Evolutionary conservation across 352 stramenopile genomes (phyloP), one percentile per base, ranked within the genome.

Genomic region (Phytophthora rubi): DNA sequence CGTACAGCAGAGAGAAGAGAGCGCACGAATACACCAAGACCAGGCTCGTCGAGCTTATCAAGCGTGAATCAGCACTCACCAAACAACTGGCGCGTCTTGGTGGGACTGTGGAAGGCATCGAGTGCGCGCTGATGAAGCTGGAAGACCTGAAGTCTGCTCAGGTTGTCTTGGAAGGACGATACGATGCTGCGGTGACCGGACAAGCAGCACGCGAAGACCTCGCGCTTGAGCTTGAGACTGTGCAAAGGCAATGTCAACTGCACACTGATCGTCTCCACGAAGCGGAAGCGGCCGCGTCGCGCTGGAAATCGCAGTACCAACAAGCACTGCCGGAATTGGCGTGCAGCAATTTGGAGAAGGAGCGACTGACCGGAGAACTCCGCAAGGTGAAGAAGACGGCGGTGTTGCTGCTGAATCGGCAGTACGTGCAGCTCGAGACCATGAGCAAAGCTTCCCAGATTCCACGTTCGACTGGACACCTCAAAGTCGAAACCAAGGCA

Each of bases 21-120:
- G 73, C 73, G 6, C 73, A 80, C 30, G 73, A 71, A 32, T 77
- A 77, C 60, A 80, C 69, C 33, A 80, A 75, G 48, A 71, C 51
- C 45, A 77, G 61, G 33, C 58, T 80, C 28, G 73, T 75, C 18
- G 65, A 55, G 21, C 42, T 45, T 9, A 63, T 77, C 23, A 61
- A 57, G 58, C 68, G 65, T 35, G 68, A 79, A 76, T 13, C 60
- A 45, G 39, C 33, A 12, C 44, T 74, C 32, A 13, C 37, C 4
- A 77, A 72, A 56, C 64, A 71, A 47, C 18, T 77, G n/a, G 53
- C 53, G 15, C 51, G 45, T 59, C 33, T 77, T 1, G 57, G 60
- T 63, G 69, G 64, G 7, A 65, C 52, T 32, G 47, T 28, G 0
- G 52, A 77, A 73, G 39, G 33, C 9, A 58, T 75, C n/a, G 73